phyloP scores from a whole-genome alignment of 805 yeast species.

The Candida loeiensis region DNA sequence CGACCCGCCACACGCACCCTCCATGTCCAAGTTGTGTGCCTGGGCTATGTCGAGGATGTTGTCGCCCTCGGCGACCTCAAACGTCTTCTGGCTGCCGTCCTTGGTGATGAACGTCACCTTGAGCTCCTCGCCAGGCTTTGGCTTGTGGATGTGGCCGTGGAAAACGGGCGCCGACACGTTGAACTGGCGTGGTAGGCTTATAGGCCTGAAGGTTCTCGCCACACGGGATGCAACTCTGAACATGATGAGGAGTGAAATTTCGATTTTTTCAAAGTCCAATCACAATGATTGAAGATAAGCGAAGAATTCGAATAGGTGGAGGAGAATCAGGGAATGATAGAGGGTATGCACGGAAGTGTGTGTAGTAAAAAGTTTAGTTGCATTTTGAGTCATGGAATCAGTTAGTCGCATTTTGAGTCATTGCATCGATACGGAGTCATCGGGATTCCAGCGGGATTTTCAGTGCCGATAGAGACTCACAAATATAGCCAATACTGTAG shows the following conservation, averaged over 20 bases:
- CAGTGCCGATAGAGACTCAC: no score
- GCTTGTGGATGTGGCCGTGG: constrained; percentile 89
- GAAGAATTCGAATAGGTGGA: no score
- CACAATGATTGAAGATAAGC: no score
- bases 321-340: no score
- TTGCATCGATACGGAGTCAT: no score
- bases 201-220: constrained; percentile 4
- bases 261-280: no score
- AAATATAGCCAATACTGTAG: no score
- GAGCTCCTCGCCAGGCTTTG: constrained; percentile 88
- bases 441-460: no score
- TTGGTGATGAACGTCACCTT: constrained; percentile 83
- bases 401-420: no score
- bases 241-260: constrained; percentile 1
- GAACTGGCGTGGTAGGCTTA: not conserved
- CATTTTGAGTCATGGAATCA: no score
- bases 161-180: constrained; percentile 17
- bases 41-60: constrained; percentile 91
- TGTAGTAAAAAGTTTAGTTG: no score
- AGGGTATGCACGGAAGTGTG: no score
- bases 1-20: constrained; percentile 97
- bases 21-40: constrained; percentile 90
- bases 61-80: constrained; percentile 91
- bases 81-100: constrained; percentile 78
- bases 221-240: not conserved